Percentiles rank a stretch among this genome's conserved stretches.
Conservation (phyloP, 495 filamentous ascomycete genomes). For the Penicillium odoratum region DNA sequence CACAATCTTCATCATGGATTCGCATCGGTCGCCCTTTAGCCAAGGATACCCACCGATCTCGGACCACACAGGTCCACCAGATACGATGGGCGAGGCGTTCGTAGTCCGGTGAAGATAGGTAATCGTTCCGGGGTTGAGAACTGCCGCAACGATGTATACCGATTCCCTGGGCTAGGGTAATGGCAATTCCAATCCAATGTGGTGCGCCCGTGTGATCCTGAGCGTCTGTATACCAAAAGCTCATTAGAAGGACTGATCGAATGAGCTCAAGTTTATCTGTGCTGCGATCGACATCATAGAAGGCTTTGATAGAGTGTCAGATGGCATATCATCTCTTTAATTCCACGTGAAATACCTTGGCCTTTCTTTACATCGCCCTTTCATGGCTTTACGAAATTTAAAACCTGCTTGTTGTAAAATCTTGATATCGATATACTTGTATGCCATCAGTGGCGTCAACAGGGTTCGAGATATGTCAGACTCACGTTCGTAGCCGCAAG, state of each 20-base stretch:
- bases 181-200: constrained; percentile 9
- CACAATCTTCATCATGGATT: constrained; percentile 10
- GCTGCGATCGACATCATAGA: constrained; percentile 8
- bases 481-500: constrained; percentile 7
- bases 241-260: constrained; percentile 7
- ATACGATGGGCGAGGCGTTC: constrained; percentile 1
- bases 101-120: neutral
- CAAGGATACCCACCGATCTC: constrained; percentile 7
- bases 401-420: constrained; percentile 6
- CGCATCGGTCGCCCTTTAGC: constrained; percentile 7
- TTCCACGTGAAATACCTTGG: neutral
- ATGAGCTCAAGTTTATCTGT: constrained; percentile 6
- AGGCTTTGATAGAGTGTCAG: neutral
- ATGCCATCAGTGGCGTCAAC: neutral
- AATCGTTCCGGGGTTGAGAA: neutral
- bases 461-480: neutral
- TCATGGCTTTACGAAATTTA: constrained; percentile 5
- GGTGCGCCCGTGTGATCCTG: constrained; percentile 8
- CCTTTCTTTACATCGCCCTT: constrained; percentile 5
- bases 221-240: constrained; percentile 8
- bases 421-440: neutral
- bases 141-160: neutral
- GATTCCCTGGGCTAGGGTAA: constrained; percentile 4
- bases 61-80: constrained; percentile 7
- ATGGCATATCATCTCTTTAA: neutral